phyloP scores from a whole-genome alignment of 225 moss, liverwort and hornwort genomes.

The Sphagnum tenellum region DNA sequence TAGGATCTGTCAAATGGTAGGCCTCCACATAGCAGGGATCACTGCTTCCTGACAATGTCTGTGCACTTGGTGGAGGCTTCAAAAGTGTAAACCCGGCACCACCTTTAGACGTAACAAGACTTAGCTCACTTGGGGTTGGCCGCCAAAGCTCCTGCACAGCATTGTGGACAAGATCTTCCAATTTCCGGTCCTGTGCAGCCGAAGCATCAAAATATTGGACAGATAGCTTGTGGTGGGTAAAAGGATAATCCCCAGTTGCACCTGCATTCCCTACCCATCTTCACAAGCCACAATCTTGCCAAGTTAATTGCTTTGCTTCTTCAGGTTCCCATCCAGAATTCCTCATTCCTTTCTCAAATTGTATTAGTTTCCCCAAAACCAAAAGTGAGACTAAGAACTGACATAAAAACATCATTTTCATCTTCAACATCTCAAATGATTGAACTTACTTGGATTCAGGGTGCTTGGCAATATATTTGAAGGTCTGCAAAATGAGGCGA shows the following conservation, averaged over 20 bases:
- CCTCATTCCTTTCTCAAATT: no score
- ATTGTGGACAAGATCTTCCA: conserved; percentile 88
- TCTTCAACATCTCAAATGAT: no score
- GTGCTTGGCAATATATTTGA: conserved; percentile 70
- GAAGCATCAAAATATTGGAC: conserved; percentile 89
- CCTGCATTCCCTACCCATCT: conserved; percentile 81
- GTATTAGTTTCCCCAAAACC: no score
- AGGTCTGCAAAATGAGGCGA: conserved; percentile 75
- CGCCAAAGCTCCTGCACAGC: conserved; percentile 97
- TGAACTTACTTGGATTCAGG: conserved; percentile 60
- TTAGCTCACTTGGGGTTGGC: conserved; percentile 79
- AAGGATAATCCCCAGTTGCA: conserved; percentile 88
- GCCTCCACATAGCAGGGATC: conserved; percentile 99
- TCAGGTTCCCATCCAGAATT: no score
- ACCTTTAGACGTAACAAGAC: conserved; percentile 45
- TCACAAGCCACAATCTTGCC: conserved; percentile 1
- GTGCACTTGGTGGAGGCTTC: conserved; percentile 60
- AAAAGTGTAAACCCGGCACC: conserved; percentile 37
- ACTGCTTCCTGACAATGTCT: conserved; percentile 87
- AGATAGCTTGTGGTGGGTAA: conserved; percentile 92
- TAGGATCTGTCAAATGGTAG: conserved; percentile 89
- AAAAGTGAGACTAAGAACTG: no score
- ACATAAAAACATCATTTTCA: no score
- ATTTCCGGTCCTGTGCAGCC: conserved; percentile 86
- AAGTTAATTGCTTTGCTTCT: no score